Conservation (phyloP, 129 eudicot species). For the Escallonia rubra region DNA sequence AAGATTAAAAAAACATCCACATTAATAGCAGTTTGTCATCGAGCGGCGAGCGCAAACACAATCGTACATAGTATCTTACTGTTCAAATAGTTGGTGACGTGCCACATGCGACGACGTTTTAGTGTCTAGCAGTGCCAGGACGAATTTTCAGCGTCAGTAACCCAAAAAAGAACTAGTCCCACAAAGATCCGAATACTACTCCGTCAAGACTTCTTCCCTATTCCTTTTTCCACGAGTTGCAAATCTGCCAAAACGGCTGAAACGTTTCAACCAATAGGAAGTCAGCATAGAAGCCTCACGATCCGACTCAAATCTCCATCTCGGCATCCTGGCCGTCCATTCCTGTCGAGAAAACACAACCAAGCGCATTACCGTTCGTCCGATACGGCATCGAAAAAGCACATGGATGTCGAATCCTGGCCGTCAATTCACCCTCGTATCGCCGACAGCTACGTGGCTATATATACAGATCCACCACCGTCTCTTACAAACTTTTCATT, state of each 20-base stretch:
- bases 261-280: constrained; percentile 23
- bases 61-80: too few species aligned
- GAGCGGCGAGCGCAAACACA: too few species aligned
- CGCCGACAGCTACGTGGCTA: not conserved
- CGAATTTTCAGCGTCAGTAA: too few species aligned
- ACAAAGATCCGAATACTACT: too few species aligned
- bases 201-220: too few species aligned
- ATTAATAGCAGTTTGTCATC: too few species aligned
- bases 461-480: constrained; percentile 6
- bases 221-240: not conserved
- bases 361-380: constrained; percentile 12
- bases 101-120: too few species aligned
- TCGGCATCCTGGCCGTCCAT: constrained; percentile 20
- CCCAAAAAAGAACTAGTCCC: too few species aligned
- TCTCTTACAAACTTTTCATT: not conserved
- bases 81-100: too few species aligned
- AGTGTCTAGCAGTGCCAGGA: too few species aligned
- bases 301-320: constrained; percentile 24
- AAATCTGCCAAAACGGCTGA: not conserved
- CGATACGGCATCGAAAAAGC: constrained; percentile 6
- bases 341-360: constrained; percentile 15
- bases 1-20: too few species aligned
- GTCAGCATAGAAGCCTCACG: not conserved
- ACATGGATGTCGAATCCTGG: constrained; percentile 15
- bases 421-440: constrained; percentile 17